Base-by-base conservation (phyloP, 441 rosid genomes). In the Pelargonium cotyledonis region DNA sequence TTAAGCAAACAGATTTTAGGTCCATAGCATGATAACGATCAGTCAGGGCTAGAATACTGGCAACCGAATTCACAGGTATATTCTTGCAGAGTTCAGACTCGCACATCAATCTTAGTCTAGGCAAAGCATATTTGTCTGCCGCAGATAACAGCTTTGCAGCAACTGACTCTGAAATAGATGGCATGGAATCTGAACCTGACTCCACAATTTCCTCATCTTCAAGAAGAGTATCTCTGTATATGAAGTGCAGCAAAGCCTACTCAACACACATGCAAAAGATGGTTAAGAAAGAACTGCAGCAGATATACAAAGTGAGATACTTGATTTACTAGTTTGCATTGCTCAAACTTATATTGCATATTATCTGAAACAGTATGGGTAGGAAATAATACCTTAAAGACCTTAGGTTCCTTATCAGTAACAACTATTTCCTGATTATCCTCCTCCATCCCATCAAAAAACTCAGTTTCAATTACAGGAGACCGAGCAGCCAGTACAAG, bases 401-500 rank as follows among this genome's bases (percentile, higher is more conserved):
- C 84, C 1, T 89, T 85, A 26, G 95, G 82, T 81, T 91, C 90
- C 74, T 92, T 84, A 76, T 95, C 99, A 81, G 87, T 96, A 73
- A 95, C 81, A 81, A 75, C 79, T 65, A 95, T 89, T 65, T 65
- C 74, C 72, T 58, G 72, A 9, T 96, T 92, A 67, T 91, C 84
- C 8, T 83, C 96, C 75, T 83, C 93, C 92, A 95, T 87, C 19
- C 97, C 98, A 77, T 98, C 98, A 84, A 83, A 88, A 72, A 95
- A 92, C 75, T 95, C 98, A 18, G 98, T 98, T 78, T 85, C 88
- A 75, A 95, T 92, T 53, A 92, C 98, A 41, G 94, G 97, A 16
- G 99, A 95, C 5, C 99, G 91, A 6, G 96, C 89, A 69, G 95
- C 96, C 80, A 95, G 92, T 61, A 95, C 91, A 82, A 95, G 75